Evolutionary conservation across 2,329 filamentous ascomycete genomes (phyloP).

Genomic region (Boeremia lycopersici): DNA sequence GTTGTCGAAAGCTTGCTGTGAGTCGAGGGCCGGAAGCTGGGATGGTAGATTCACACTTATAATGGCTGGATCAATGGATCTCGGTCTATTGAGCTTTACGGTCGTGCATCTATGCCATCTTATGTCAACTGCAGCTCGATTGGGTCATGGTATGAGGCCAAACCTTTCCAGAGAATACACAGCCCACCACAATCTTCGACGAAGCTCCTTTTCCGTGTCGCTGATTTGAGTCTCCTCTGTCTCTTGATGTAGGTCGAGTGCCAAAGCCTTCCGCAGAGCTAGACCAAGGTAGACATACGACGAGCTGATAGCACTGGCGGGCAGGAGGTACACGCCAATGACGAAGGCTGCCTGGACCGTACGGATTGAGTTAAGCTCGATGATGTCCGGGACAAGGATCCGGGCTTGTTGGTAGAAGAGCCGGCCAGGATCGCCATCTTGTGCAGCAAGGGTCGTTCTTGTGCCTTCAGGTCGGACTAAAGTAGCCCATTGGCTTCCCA

Average conservation of each 20-base stretch:
- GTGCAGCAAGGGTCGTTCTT: neutral
- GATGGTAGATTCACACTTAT: neutral
- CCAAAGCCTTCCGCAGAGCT: slow-evolving; percentile 5
- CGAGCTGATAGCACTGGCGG: slow-evolving; percentile 8
- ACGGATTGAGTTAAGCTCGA: slow-evolving; percentile 8
- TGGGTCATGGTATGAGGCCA: too few species aligned
- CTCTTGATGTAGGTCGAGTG: slow-evolving; percentile 5
- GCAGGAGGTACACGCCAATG: slow-evolving; percentile 6
- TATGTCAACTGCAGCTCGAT: neutral
- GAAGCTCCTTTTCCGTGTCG: slow-evolving; percentile 3
- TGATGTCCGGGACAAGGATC: slow-evolving; percentile 2
- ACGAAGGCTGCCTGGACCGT: slow-evolving; percentile 8
- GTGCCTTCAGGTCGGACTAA: slow-evolving; percentile 4
- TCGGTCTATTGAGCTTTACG: slow-evolving; percentile 4
- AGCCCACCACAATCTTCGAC: slow-evolving; percentile 6
- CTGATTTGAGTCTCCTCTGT: neutral
- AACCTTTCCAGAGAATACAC: slow-evolving; percentile 8
- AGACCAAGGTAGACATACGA: slow-evolving; percentile 10
- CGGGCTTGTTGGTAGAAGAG: slow-evolving; percentile 8
- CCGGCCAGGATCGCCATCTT: slow-evolving; percentile 6
- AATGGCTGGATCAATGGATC: neutral
- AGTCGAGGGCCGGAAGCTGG: neutral
- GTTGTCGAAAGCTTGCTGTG: slow-evolving; percentile 5
- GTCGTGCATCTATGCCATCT: neutral
- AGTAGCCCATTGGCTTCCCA: slow-evolving; percentile 12